Base-by-base conservation (phyloP, 2,329 filamentous ascomycete species). In the Diaporthe longicolla region DNA sequence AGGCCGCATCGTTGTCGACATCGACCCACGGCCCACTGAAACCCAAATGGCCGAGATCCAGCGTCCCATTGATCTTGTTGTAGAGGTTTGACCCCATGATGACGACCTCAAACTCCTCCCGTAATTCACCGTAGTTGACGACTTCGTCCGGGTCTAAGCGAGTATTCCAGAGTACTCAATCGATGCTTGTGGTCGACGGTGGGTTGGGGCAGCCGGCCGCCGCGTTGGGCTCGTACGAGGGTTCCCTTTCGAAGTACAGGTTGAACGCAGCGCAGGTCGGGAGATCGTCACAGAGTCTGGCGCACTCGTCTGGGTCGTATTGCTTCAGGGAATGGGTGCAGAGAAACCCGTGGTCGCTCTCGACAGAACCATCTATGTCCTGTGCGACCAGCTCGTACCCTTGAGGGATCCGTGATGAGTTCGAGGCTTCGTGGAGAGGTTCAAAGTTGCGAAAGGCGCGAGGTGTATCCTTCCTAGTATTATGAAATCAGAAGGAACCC, bases 11-110 rank as follows among this genome's bases (percentile, higher is more conserved):
- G 15, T 66, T 72, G 37, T 73, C 45, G 11, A 73, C 55, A 21
- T 35, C 58, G 1, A 37, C 4, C 15, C 63, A 50, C 5, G 73
- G 73, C 32, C 73, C 73, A 19, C 35, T 32, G 57, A 66, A 73
- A 2, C 73, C 71, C 52, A 59, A 19, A 1, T 29, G 3, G 13
- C 63, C 50, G 6, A 69, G 58, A 37, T 74, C 40, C 5, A 63
- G 17, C 10, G 29, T 35, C n/a, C 55, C 45, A 13, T 54, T 40
- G 8, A 71, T 45, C 32, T 72, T 74, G 45, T 71, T 72, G 73
- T 74, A 74, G 5, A 74, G n/a, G 29, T 74, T 74, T 4, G 73
- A 74, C 15, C 73, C 73, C 9, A 59, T 15, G 13, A 75, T 65
- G 4, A 75, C 17, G 11, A 75, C 73, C 10, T 73, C 26, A 11